A percentile compares a stretch with the other conserved stretches of the same genome.
These are phyloP conservation scores for Acorus calamus DNA, from an alignment of 106 monocot genomes.

Conservation along the genomic window DNA sequence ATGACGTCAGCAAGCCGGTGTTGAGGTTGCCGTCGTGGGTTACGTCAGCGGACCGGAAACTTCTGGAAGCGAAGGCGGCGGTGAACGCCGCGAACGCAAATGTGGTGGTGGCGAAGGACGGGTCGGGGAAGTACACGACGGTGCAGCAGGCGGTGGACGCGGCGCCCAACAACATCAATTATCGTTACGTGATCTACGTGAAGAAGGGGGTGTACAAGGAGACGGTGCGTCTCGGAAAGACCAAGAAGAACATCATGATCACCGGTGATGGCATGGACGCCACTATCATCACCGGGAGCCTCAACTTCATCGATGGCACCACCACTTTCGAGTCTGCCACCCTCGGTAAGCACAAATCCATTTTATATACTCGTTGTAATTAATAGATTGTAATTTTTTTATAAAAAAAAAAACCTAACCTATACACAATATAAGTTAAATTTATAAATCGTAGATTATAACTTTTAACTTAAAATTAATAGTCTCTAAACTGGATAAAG, in stretches of 20 bases:
- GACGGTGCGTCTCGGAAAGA: conserved; percentile 21
- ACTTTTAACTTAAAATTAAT: no score
- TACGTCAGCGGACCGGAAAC: conserved; percentile 3
- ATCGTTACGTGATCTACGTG: conserved; percentile 20
- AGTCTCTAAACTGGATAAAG: no score
- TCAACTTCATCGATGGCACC: conserved; percentile 19
- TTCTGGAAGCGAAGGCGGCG: conserved; percentile 12
- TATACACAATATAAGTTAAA: no score
- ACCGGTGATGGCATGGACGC: conserved; percentile 21
- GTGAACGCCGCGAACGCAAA: background rate
- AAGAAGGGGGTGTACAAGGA: conserved; percentile 27
- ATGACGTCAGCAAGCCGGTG: background rate
- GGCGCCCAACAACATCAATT: conserved; percentile 2
- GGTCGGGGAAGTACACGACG: conserved; percentile 22
- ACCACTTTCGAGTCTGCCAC: conserved; percentile 32
- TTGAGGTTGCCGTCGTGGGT: conserved; percentile 21
- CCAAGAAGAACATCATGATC: conserved; percentile 27
- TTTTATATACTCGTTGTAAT: no score
- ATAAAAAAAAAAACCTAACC: no score
- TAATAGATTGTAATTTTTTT: no score
- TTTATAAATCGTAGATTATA: no score
- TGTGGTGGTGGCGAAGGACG: conserved; percentile 21
- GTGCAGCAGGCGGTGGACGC: conserved; percentile 21
- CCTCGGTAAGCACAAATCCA: conserved; percentile 13
- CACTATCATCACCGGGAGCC: conserved; percentile 29